Base-by-base conservation (phyloP, 768 basidiomycete genomes). In the Panaeolus cyanescens region DNA sequence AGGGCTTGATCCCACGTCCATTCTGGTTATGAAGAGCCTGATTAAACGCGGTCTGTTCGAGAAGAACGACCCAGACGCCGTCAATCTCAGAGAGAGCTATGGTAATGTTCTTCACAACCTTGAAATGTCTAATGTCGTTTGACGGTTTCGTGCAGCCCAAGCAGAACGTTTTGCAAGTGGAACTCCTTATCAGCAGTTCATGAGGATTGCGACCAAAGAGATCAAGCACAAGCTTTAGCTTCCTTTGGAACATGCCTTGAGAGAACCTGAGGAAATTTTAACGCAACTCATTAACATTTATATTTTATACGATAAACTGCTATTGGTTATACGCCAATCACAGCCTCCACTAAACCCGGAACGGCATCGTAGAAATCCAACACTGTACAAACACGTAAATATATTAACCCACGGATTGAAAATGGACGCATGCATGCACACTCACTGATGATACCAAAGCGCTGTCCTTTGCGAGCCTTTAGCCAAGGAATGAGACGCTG, bases 111-210 rank as follows among this genome's bases (percentile, higher is more conserved):
- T 30, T 50, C 1, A 33, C 30, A 13, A 2, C 56, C 17, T 20
- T 20, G 6, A 20, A 37, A 15, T 54, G 15, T 6, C 22, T 60
- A 20, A 25, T 19, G 7, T 53, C 32, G 36, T 54, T 33, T 60
- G 30, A 39, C 58, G 25, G n/a, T 5, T 42, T 56, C 28, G 32
- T 45, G 31, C 61, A 82, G 87, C 85, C 10, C 89, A 91, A 74
- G 88, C 88, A 3, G 85, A 83, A 53, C 79, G 83, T 55, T 83
- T 90, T 67, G 83, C 80, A 4, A 88, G 83, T 58, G 89, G 88
- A 1, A 72, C 85, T 37, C 90, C 90, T 9, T 34, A 60, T 1
- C 70, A 72, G 62, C 82, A 83, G 50, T 92, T 91, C 64, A 72
- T 65, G 22, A 81, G 78, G 70, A 81, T 91, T 59, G 82, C 86